Conservation (phyloP, 106 monocot species). For the Dendrobium huoshanense region DNA sequence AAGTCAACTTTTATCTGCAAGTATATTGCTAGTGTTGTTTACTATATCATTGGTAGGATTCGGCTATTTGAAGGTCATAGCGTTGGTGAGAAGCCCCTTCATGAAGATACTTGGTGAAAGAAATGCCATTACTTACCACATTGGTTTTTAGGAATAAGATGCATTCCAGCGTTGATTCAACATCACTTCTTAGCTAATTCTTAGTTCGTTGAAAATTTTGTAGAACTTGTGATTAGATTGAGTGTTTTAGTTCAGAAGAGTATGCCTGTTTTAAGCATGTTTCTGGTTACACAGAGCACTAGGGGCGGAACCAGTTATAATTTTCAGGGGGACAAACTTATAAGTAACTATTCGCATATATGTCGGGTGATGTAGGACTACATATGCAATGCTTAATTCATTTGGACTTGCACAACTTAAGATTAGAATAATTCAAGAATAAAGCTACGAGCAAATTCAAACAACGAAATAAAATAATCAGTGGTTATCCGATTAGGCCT, state of each 20-base stretch:
- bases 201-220: not conserved
- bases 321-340: too few species aligned
- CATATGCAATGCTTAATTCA: too few species aligned
- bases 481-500: too few species aligned
- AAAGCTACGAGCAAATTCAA: too few species aligned
- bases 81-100: not conserved
- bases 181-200: not conserved
- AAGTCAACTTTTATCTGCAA: slow-evolving; percentile 17
- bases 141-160: not conserved
- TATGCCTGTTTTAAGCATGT: not conserved
- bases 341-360: too few species aligned
- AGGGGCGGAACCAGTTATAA: too few species aligned
- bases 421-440: too few species aligned
- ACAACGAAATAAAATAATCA: too few species aligned
- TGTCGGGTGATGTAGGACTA: too few species aligned
- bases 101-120: not conserved
- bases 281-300: not conserved
- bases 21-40: not conserved
- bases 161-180: not conserved
- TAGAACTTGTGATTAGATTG: not conserved
- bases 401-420: too few species aligned
- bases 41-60: not conserved
- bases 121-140: not conserved
- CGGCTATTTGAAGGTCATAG: not conserved
- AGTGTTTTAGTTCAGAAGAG: too few species aligned